Evolutionary conservation across 108 stramenopile genomes (phyloP), one percentile per base, ranked within the genome.

Genomic region (Asterionellopsis glacialis): DNA sequence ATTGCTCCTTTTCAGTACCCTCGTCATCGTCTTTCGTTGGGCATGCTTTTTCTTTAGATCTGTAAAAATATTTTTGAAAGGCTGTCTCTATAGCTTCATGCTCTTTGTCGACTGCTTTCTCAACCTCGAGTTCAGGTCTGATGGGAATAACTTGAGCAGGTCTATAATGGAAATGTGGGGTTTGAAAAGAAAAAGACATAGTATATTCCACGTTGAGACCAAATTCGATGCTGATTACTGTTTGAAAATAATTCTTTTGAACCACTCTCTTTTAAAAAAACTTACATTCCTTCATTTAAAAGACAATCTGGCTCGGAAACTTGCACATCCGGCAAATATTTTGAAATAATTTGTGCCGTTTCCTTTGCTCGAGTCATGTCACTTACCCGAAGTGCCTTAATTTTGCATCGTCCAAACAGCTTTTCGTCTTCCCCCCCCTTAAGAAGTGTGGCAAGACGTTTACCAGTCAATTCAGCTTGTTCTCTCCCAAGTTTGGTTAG

Each of bases 61-160:
- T 82, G 69, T 90, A 75, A 64, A 97, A 92, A 64, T 94, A 91
- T 51, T 80, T 82, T 25, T 68, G 68, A 78, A 94, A 97, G 25
- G 92, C 89, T 21, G 68, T 55, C 72, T 97, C 94, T 94, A n/a
- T n/a, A 16, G 91, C 83, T 51, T 84, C 63, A 70, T 88, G 88
- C 9, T 70, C 50, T 43, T 90, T 76, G 54, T 93, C 92, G 9
- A 77, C 83, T 27, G 64, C 57, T 61, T 85, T 61, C 18, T 72
- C 72, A 1, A 18, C 47, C 5, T 9, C 47, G 47, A 48, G 16
- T 9, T 48, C 47, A 9, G 47, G 47, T 6, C 47, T 2, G 21
- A 21, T 21, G 9, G 47, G 47, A 21, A 48, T 48, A 4, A 48
- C 21, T 9, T 18, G 47, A 6, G 47, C 62, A 22, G 55, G 44